Evolutionary conservation across 176 grass and related monocot species (phyloP).

Genomic region (Lolium multiflorum): DNA sequence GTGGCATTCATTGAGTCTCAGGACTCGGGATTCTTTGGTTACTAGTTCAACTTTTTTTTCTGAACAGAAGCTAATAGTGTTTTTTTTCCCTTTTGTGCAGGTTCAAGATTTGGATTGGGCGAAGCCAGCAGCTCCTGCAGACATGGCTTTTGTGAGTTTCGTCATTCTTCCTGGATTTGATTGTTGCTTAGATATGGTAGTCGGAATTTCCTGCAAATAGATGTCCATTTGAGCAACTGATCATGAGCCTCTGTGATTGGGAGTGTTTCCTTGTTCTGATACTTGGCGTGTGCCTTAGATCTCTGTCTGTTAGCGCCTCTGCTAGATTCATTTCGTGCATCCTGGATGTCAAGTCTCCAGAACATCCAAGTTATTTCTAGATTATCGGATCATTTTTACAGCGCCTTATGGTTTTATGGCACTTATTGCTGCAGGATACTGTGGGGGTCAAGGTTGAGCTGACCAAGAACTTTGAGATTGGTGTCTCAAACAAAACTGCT

Average conservation of each 20-base stretch:
- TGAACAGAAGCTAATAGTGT: background rate
- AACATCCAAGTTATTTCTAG: background rate
- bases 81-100: constrained; percentile 19
- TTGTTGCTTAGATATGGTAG: background rate
- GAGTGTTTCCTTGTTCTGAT: too few relatives aligned
- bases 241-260: background rate
- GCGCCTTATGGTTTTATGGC: constrained; percentile 66
- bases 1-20: background rate
- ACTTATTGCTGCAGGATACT: constrained; percentile 88
- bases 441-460: constrained; percentile 74
- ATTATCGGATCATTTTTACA: background rate
- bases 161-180: background rate
- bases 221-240: background rate
- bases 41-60: background rate
- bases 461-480: constrained; percentile 82
- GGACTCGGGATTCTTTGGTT: background rate
- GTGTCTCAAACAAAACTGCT: constrained; percentile 88
- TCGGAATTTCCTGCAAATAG: background rate
- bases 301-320: background rate
- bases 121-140: constrained; percentile 10
- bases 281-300: background rate
- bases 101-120: constrained; percentile 24
- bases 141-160: constrained; percentile 50
- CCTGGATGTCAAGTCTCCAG: background rate
- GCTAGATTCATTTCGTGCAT: background rate